These are phyloP conservation scores for Yamadazyma triangularis DNA, from an alignment of 1,139 yeast genomes.

Conservation along the genomic window DNA sequence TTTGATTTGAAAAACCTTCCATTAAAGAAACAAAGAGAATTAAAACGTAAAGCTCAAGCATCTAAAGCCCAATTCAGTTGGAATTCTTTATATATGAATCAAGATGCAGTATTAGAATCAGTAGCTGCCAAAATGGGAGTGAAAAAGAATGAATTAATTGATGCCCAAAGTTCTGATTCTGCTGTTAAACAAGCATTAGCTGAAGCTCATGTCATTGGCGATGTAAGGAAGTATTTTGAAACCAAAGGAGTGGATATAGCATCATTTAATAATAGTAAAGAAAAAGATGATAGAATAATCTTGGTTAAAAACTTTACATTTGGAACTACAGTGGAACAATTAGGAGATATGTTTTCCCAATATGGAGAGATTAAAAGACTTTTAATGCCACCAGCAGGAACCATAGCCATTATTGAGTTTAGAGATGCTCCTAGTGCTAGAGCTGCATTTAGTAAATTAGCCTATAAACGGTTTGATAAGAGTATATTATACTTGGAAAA, in stretches of 20 bases:
- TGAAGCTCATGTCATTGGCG: constrained; percentile 92
- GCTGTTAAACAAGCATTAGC: constrained; percentile 98
- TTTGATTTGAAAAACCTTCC: constrained; percentile 89
- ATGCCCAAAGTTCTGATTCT: constrained; percentile 80
- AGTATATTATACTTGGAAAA: constrained; percentile 86
- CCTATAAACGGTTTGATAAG: constrained; percentile 83
- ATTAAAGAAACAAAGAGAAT: constrained; percentile 81
- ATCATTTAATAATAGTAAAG: constrained; percentile 58
- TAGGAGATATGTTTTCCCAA: constrained; percentile 74
- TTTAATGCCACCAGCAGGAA: constrained; percentile 95
- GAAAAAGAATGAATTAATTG: constrained; percentile 74
- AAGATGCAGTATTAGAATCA: constrained; percentile 87
- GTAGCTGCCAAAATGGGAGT: constrained; percentile 85
- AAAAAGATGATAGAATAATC: constrained; percentile 76
- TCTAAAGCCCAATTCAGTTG: constrained; percentile 84
- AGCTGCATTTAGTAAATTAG: constrained; percentile 81
- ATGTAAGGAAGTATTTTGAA: constrained; percentile 84
- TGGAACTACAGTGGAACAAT: constrained; percentile 76
- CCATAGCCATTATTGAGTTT: constrained; percentile 93
- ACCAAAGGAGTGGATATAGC: constrained; percentile 78
- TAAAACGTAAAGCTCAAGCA: constrained; percentile 81
- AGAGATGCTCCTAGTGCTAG: constrained; percentile 81
- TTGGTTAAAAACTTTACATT: constrained; percentile 87
- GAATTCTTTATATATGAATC: constrained; percentile 90
- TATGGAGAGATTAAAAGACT: constrained; percentile 78